Evolutionary conservation across 148 eudicot genomes (phyloP).

Genomic region (Rhododendron henanense): DNA sequence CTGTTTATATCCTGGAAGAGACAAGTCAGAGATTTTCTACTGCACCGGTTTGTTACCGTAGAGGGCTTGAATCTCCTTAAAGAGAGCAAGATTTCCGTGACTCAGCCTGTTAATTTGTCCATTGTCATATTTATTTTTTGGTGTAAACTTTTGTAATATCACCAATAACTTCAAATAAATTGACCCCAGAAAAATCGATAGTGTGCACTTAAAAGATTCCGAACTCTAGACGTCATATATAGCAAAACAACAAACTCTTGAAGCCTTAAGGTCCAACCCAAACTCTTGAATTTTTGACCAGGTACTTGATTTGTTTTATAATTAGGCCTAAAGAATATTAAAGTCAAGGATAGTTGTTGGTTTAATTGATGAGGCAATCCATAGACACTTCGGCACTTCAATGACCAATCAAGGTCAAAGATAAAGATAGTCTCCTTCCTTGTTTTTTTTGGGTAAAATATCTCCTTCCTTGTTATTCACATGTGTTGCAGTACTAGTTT

Average conservation of each 20-base stretch:
- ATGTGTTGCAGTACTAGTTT: neutral
- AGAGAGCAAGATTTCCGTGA: too few species aligned
- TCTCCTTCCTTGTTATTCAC: neutral
- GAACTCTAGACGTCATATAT: neutral
- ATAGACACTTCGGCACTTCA: neutral
- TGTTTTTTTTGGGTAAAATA: neutral
- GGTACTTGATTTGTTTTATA: neutral
- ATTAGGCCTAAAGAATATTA: too few species aligned
- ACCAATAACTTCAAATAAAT: too few species aligned
- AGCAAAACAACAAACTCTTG: neutral
- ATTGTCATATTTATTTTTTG: too few species aligned
- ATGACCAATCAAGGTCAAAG: neutral
- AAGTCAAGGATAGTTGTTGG: neutral
- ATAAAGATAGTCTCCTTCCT: neutral
- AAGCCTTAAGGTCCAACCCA: too few species aligned
- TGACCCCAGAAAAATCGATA: neutral
- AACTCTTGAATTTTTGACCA: too few species aligned
- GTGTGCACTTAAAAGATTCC: neutral
- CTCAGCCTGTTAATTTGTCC: too few species aligned
- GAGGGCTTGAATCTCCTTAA: too few species aligned
- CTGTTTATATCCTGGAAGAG: too few species aligned
- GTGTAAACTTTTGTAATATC: too few species aligned
- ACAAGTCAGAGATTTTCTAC: too few species aligned
- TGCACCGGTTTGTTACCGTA: too few species aligned
- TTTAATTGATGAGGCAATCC: neutral